Percentiles rank a stretch among this genome's conserved stretches.
These are phyloP conservation scores for Apium graveolens DNA, from an alignment of 129 eudicot species.

Conservation along the genomic window DNA sequence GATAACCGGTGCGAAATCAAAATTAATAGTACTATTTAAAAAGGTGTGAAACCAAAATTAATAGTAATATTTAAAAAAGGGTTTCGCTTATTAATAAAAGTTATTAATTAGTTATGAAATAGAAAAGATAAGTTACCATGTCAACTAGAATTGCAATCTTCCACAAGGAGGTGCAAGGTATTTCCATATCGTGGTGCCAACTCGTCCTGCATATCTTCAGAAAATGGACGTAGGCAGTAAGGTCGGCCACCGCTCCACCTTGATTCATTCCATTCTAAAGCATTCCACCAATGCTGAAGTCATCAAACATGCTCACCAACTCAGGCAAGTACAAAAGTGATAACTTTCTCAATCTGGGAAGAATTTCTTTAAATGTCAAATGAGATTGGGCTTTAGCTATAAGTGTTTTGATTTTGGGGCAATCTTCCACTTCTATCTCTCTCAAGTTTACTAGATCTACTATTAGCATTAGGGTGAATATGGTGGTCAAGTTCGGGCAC, in stretches of 20 bases:
- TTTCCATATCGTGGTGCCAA: neutral
- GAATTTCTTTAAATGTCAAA: too few species aligned
- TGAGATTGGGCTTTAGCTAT: too few species aligned
- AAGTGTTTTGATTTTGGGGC: constrained; percentile 4
- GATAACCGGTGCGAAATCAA: too few species aligned
- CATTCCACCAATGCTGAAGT: constrained; percentile 27
- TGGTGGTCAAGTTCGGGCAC: constrained; percentile 24
- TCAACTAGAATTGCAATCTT: neutral
- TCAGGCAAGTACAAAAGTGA: constrained; percentile 31
- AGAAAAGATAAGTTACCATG: neutral
- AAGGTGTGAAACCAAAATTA: too few species aligned
- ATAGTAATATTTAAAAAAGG: too few species aligned
- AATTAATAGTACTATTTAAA: too few species aligned
- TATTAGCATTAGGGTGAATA: neutral
- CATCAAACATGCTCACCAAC: constrained; percentile 18
- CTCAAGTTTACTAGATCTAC: constrained; percentile 2
- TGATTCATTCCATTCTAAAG: constrained; percentile 1
- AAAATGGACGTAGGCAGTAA: neutral
- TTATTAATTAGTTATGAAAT: too few species aligned
- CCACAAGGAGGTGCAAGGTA: neutral
- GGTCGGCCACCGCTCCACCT: too few species aligned
- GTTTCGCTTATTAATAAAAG: too few species aligned
- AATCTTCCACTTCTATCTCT: constrained; percentile 29
- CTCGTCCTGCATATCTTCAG: neutral
- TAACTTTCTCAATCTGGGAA: constrained; percentile 20